These are phyloP conservation scores for Chalciporus pseudorubinellus DNA, from an alignment of 768 basidiomycete genomes.

Conservation along the genomic window DNA sequence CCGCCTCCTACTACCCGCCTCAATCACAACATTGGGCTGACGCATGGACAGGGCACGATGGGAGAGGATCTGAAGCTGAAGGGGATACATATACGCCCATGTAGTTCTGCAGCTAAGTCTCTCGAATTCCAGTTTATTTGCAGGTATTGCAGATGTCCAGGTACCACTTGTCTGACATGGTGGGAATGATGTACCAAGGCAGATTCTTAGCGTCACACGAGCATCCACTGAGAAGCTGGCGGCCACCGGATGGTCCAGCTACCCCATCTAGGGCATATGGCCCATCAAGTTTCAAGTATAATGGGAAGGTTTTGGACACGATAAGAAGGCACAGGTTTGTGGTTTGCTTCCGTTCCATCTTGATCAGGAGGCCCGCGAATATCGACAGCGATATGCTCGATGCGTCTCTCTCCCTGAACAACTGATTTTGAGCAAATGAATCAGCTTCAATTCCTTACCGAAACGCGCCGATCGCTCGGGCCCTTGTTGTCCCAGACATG, in stretches of 20 bases:
- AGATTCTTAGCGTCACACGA: neutral
- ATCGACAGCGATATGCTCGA: neutral
- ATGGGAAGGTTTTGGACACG: no score
- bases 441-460: neutral
- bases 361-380: no score
- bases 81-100: conserved; percentile 27
- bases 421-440: neutral
- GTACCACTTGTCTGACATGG: neutral
- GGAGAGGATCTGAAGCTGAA: conserved; percentile 23
- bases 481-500: conserved; percentile 2
- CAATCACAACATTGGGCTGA: conserved; percentile 32
- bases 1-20: conserved; percentile 9
- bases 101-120: conserved; percentile 18
- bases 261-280: neutral
- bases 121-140: conserved; percentile 17
- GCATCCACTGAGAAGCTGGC: no score
- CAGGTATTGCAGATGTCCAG: conserved; percentile 5
- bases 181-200: neutral
- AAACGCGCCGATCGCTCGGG: neutral
- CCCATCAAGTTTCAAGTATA: no score
- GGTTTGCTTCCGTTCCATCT: neutral
- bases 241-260: neutral
- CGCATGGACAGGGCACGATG: conserved; percentile 38
- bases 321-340: neutral
- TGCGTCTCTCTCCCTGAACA: neutral